Percentiles rank a stretch among this genome's conserved stretches.
Evolutionary conservation across 2,329 filamentous ascomycete genomes (phyloP).

Genomic region (Diplodia intermedia): DNA sequence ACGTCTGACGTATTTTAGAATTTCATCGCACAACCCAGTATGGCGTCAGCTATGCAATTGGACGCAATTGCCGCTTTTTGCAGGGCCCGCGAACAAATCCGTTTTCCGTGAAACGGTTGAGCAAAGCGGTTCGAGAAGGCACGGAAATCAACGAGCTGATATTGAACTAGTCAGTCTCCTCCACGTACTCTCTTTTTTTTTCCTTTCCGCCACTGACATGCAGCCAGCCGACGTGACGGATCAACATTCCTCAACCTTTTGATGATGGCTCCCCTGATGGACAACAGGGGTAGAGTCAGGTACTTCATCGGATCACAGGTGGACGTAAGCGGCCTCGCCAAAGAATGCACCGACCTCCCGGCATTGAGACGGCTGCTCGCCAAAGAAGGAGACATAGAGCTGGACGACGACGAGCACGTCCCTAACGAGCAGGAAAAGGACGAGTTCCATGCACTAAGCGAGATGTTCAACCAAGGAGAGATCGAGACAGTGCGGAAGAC

Average conservation of each 20-base stretch:
- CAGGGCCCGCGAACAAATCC: slow-evolving; percentile 75
- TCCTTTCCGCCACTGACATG: not conserved
- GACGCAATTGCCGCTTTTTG: slow-evolving; percentile 79
- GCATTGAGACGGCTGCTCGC: slow-evolving; percentile 61
- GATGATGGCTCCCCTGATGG: slow-evolving; percentile 74
- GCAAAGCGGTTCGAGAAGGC: slow-evolving; percentile 66
- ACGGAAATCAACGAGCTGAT: slow-evolving; percentile 76
- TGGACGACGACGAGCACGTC: not conserved
- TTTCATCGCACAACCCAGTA: slow-evolving; percentile 79
- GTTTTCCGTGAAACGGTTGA: slow-evolving; percentile 66
- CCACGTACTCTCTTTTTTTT: slow-evolving; percentile 27
- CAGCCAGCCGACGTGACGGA: slow-evolving; percentile 70
- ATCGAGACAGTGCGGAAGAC: slow-evolving; percentile 67
- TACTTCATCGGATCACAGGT: slow-evolving; percentile 78
- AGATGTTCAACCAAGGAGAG: slow-evolving; percentile 74
- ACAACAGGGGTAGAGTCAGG: slow-evolving; percentile 69
- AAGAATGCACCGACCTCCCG: slow-evolving; percentile 70
- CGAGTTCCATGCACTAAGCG: slow-evolving; percentile 69
- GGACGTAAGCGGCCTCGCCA: slow-evolving; percentile 72
- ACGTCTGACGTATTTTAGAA: slow-evolving; percentile 55
- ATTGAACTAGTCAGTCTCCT: slow-evolving; percentile 69
- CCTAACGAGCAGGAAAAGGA: slow-evolving; percentile 56
- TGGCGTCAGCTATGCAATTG: slow-evolving; percentile 74
- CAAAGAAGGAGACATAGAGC: slow-evolving; percentile 39
- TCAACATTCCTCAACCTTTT: slow-evolving; percentile 79